A percentile compares a stretch with the other conserved stretches of the same genome.
Conservation (phyloP, 2,329 filamentous ascomycete species). For the Botrytis fragariae region DNA sequence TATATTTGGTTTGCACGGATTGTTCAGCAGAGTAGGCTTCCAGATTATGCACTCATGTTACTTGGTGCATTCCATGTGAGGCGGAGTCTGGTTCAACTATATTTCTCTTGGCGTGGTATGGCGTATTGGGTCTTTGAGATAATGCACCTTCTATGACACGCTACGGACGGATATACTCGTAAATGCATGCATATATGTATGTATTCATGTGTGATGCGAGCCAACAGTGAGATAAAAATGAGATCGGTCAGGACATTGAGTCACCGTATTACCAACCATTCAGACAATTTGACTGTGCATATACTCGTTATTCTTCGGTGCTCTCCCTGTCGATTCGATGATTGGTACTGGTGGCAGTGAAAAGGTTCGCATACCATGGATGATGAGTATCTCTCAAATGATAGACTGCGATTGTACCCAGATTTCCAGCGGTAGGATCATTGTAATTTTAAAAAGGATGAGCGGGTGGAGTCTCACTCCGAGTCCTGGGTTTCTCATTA, state of each 20-base stretch:
- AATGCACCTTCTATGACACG: background rate
- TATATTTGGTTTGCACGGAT: background rate
- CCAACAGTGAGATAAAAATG: background rate
- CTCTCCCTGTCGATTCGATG: background rate
- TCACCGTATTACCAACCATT: background rate
- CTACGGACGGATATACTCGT: background rate
- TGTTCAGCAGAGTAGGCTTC: background rate
- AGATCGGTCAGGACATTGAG: background rate
- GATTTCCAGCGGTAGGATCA: background rate
- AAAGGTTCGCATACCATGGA: background rate
- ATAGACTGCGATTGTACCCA: background rate
- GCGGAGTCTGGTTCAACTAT: background rate
- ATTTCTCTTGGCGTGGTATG: background rate
- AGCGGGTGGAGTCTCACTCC: background rate
- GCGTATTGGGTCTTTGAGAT: background rate
- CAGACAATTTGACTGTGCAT: background rate
- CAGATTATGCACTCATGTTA: background rate
- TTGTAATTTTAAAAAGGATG: constrained; percentile 2
- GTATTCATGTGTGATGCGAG: background rate
- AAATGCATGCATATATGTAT: background rate
- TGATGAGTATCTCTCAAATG: background rate
- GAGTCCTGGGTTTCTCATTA: background rate
- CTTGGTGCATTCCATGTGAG: background rate
- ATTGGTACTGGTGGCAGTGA: background rate
- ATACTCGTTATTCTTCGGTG: background rate